phyloP scores from a whole-genome alignment of 202 grass and related monocot species.

The Zizania palustris region DNA sequence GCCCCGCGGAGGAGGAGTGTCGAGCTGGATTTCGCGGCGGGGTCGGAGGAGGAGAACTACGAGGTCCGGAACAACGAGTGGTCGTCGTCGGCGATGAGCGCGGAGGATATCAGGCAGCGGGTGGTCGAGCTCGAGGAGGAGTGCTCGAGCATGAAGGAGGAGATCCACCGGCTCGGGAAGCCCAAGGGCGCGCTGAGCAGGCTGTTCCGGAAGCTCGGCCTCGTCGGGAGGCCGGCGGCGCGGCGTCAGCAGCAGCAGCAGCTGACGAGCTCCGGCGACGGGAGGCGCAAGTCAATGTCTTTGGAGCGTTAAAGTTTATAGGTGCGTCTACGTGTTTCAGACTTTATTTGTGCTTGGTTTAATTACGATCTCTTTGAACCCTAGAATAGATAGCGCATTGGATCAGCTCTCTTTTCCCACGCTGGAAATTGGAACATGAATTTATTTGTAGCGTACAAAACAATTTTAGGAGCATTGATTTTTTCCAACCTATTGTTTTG shows the following conservation, averaged over 20 bases:
- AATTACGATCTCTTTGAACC: not conserved
- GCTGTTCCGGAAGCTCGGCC: constrained; percentile 56
- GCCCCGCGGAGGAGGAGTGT: constrained; percentile 34
- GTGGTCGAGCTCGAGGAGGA: constrained; percentile 66
- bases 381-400: not conserved
- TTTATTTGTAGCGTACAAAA: not conserved
- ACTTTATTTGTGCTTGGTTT: not conserved
- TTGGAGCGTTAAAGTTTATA: constrained; percentile 30
- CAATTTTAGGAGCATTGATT: no score
- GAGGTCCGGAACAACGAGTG: constrained; percentile 9
- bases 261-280: constrained; percentile 9
- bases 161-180: constrained; percentile 60
- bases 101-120: constrained; percentile 54
- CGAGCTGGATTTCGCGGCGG: not conserved
- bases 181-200: constrained; percentile 55
- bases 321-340: not conserved
- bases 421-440: not conserved
- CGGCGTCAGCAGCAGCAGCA: constrained; percentile 5
- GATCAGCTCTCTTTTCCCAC: not conserved
- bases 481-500: no score
- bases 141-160: constrained; percentile 64
- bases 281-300: constrained; percentile 42
- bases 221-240: constrained; percentile 38
- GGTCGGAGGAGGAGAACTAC: constrained; percentile 11
- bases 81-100: constrained; percentile 46